Conservation (phyloP, 2,329 filamentous ascomycete species). For the Emmonsiellopsis sp. region DNA sequence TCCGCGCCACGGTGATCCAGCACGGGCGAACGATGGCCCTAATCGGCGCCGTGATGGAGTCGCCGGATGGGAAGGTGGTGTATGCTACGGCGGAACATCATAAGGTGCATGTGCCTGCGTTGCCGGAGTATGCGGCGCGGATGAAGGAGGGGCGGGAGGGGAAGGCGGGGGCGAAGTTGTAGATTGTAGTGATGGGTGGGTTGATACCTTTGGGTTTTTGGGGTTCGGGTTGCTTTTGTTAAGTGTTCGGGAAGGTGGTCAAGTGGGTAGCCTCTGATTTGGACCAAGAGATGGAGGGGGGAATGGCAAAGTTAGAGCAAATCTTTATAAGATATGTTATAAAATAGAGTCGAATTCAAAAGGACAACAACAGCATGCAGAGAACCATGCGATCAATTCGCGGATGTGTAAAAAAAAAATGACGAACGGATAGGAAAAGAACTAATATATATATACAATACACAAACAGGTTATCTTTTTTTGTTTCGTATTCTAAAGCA, state of each 20-base stretch:
- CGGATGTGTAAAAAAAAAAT: slow-evolving; percentile 13
- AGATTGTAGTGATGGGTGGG: neutral
- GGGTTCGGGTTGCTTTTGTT: neutral
- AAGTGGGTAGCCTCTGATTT: neutral
- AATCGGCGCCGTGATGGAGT: slow-evolving; percentile 43
- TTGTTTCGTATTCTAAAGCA: slow-evolving; percentile 17
- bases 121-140: slow-evolving; percentile 25
- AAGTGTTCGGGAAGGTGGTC: neutral
- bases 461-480: slow-evolving; percentile 10
- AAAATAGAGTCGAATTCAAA: neutral
- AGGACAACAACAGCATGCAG: too few relatives aligned
- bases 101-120: slow-evolving; percentile 40
- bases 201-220: neutral
- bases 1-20: slow-evolving; percentile 37
- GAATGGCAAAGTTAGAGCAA: neutral
- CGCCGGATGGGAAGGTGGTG: slow-evolving; percentile 37
- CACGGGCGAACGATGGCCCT: slow-evolving; percentile 45
- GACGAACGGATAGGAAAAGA: slow-evolving; percentile 32
- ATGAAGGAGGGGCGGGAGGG: slow-evolving; percentile 3
- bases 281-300: too few relatives aligned
- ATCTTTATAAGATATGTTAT: neutral
- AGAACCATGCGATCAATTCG: slow-evolving; percentile 16
- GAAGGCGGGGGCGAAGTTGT: neutral
- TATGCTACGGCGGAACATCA: slow-evolving; percentile 47
- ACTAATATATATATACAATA: slow-evolving; percentile 4